Evolutionary conservation across 345 rosid species (phyloP).

Genomic region (Rhizophora mangle): DNA sequence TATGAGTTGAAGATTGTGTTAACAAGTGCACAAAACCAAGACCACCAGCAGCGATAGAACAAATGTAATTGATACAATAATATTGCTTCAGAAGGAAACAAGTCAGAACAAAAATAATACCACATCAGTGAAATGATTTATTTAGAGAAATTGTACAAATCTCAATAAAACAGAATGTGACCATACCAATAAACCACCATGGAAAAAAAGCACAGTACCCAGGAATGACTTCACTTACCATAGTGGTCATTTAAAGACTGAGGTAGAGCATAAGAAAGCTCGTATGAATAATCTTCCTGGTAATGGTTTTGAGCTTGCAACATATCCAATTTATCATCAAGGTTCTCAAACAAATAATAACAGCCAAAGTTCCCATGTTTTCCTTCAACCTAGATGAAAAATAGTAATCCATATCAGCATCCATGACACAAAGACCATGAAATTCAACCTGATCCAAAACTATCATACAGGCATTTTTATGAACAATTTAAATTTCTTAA

Average conservation of each 20-base stretch:
- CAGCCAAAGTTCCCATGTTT: conserved; percentile 55
- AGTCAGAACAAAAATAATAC: neutral
- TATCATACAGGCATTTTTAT: no score
- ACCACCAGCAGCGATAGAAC: no score
- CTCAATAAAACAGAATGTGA: conserved; percentile 1
- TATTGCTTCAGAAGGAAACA: no score
- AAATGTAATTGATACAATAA: no score
- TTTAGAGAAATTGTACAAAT: conserved; percentile 2
- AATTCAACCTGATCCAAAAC: neutral
- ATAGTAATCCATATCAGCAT: conserved; percentile 17
- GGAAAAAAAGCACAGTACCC: neutral
- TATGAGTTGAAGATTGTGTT: neutral
- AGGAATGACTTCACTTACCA: conserved; percentile 46
- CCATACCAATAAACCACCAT: conserved; percentile 8
- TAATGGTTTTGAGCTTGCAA: conserved; percentile 34
- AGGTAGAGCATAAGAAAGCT: conserved; percentile 66
- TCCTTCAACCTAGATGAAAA: conserved; percentile 60
- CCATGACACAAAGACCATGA: neutral
- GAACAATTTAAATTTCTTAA: no score
- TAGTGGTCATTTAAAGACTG: conserved; percentile 40
- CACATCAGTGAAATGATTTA: neutral
- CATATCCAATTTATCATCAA: conserved; percentile 34
- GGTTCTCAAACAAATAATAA: conserved; percentile 72
- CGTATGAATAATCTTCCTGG: conserved; percentile 28
- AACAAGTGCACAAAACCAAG: no score